Conservation (phyloP, 495 filamentous ascomycete genomes). For the Hypoxylon lienhwacheense region DNA sequence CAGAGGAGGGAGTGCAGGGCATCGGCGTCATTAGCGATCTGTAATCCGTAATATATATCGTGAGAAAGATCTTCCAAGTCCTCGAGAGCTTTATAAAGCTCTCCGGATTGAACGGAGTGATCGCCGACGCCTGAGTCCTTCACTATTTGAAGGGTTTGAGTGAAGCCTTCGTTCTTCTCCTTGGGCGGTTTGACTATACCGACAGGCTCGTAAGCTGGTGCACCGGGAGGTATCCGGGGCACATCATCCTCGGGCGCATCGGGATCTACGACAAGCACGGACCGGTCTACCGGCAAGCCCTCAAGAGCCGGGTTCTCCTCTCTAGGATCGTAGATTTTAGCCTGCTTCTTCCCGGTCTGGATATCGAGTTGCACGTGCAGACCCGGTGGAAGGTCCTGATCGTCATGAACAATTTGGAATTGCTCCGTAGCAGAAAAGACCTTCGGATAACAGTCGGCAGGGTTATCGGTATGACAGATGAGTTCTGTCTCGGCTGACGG, state of each 20-base stretch:
- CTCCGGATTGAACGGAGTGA: constrained; percentile 3
- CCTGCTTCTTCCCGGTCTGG: constrained; percentile 62
- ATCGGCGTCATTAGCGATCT: constrained; percentile 55
- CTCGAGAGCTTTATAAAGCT: constrained; percentile 48
- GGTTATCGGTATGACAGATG: constrained; percentile 64
- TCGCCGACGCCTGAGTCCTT: constrained; percentile 35
- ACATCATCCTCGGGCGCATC: constrained; percentile 36
- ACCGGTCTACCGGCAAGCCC: constrained; percentile 51
- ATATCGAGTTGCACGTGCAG: constrained; percentile 67
- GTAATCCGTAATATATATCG: constrained; percentile 70
- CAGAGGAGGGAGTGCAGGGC: constrained; percentile 50
- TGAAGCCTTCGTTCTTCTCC: constrained; percentile 46
- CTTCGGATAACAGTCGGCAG: constrained; percentile 64
- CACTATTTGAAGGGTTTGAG: constrained; percentile 47
- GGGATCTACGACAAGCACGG: constrained; percentile 51
- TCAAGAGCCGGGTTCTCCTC: constrained; percentile 48
- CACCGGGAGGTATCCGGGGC: constrained; percentile 39
- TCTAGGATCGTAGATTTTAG: constrained; percentile 58
- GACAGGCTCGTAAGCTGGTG: constrained; percentile 52
- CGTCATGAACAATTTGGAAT: constrained; percentile 62
- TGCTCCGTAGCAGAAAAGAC: constrained; percentile 62
- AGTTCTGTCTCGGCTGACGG: constrained; percentile 49
- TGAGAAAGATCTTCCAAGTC: constrained; percentile 61
- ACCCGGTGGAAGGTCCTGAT: constrained; percentile 64
- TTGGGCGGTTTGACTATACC: constrained; percentile 54